Evolutionary conservation across 2,329 filamentous ascomycete species (phyloP).

Genomic region (Scolecobasidium constrictum): DNA sequence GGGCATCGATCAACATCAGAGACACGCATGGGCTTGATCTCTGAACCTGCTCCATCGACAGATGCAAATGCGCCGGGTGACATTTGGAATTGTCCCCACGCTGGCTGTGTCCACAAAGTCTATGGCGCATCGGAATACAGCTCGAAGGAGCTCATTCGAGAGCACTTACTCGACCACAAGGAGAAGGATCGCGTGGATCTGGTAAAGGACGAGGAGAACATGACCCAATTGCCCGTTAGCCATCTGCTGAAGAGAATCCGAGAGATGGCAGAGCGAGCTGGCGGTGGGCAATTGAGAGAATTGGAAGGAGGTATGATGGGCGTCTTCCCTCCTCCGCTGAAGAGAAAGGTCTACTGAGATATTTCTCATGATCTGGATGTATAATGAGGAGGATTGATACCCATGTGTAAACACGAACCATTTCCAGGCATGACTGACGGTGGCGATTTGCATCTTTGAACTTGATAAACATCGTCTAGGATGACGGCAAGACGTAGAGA

Average conservation of each 20-base stretch:
- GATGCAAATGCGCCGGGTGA: constrained; percentile 43
- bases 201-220: constrained; percentile 6
- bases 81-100: constrained; percentile 56
- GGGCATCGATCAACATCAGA: neutral
- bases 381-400: too few species aligned
- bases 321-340: neutral
- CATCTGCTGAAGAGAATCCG: constrained; percentile 36
- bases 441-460: too few species aligned
- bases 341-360: neutral
- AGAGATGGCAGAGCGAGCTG: constrained; percentile 24
- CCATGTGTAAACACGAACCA: too few species aligned
- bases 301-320: neutral
- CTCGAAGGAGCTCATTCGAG: constrained; percentile 45
- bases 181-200: constrained; percentile 34
- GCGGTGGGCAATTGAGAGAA: neutral
- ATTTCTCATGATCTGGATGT: too few species aligned
- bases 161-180: constrained; percentile 53
- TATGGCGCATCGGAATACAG: constrained; percentile 48
- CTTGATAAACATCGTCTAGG: too few species aligned
- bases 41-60: constrained; percentile 23
- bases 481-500: too few species aligned
- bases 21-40: constrained; percentile 11
- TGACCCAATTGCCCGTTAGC: constrained; percentile 11
- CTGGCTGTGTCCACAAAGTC: constrained; percentile 53
- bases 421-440: too few species aligned